phyloP scores from a whole-genome alignment of 345 rosid genomes.

The Tarenaya hassleriana region DNA sequence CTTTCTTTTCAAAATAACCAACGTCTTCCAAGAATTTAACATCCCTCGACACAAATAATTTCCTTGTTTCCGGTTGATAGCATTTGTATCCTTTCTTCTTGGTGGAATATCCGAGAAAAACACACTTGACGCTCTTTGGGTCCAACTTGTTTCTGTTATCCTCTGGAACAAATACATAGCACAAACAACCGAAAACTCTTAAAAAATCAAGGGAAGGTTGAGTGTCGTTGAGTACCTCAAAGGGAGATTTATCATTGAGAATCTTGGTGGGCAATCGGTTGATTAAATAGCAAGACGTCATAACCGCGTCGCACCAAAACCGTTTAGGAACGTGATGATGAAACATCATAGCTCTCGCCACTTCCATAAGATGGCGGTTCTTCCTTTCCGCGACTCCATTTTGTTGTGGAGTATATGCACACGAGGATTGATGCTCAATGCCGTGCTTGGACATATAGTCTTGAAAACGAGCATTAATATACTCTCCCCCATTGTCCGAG shows the following conservation, averaged over 20 bases:
- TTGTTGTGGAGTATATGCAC: not conserved
- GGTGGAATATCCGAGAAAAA: too few species aligned
- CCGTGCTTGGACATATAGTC: not conserved
- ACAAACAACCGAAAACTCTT: not conserved
- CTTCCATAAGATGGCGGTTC: too few species aligned
- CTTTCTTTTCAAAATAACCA: too few species aligned
- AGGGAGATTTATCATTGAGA: not conserved
- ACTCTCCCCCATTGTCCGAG: not conserved
- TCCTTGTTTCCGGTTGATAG: too few species aligned
- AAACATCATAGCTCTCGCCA: too few species aligned
- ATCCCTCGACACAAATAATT: too few species aligned
- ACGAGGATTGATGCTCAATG: not conserved
- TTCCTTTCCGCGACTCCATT: not conserved
- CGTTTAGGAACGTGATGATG: not conserved
- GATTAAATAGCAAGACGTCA: not conserved
- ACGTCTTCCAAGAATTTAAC: too few species aligned
- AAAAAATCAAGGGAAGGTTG: not conserved
- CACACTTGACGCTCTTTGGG: too few species aligned
- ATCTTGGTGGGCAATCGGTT: not conserved
- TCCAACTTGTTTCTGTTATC: too few species aligned
- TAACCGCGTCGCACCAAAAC: not conserved
- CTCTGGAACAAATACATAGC: too few species aligned
- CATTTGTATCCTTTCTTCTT: too few species aligned
- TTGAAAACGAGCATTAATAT: not conserved
- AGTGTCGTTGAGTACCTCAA: not conserved